phyloP scores from a whole-genome alignment of 208 protist genomes.

The Acanthamoeba divionensis region DNA sequence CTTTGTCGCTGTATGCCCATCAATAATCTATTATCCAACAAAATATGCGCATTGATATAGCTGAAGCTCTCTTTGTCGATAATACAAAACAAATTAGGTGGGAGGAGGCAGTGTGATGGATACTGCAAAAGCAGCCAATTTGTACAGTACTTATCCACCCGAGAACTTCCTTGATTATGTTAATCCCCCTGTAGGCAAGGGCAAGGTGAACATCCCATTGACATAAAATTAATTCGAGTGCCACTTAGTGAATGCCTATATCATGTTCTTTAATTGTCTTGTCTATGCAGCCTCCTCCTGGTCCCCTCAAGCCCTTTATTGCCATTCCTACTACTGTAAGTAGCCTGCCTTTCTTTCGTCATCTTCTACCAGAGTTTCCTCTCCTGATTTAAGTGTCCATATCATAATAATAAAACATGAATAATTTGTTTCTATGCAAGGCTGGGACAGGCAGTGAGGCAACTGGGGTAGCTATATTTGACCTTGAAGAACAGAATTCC shows the following conservation, averaged over 20 bases:
- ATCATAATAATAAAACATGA: too few species aligned
- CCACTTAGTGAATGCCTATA: not conserved
- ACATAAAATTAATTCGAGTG: not conserved
- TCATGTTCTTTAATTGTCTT: too few species aligned
- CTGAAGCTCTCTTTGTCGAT: not conserved
- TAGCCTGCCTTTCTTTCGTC: not conserved
- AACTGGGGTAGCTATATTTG: constrained; percentile 68
- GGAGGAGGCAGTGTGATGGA: constrained; percentile 56
- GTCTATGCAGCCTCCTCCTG: not conserved
- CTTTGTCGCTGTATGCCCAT: constrained; percentile 63
- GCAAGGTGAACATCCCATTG: not conserved
- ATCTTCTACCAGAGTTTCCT: not conserved
- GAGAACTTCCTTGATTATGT: constrained; percentile 71
- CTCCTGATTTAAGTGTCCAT: too few species aligned
- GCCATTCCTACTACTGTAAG: constrained; percentile 64
- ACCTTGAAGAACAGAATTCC: constrained; percentile 6
- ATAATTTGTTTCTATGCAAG: not conserved
- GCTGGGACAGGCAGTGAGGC: constrained; percentile 61
- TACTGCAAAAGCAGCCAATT: constrained; percentile 71
- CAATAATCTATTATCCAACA: not conserved
- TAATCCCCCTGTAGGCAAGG: constrained; percentile 70
- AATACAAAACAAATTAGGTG: too few species aligned
- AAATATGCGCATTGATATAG: not conserved
- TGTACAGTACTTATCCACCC: constrained; percentile 70
- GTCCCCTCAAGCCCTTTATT: constrained; percentile 62